Conservation (phyloP, 441 rosid genomes). For the Kokia cookei region DNA sequence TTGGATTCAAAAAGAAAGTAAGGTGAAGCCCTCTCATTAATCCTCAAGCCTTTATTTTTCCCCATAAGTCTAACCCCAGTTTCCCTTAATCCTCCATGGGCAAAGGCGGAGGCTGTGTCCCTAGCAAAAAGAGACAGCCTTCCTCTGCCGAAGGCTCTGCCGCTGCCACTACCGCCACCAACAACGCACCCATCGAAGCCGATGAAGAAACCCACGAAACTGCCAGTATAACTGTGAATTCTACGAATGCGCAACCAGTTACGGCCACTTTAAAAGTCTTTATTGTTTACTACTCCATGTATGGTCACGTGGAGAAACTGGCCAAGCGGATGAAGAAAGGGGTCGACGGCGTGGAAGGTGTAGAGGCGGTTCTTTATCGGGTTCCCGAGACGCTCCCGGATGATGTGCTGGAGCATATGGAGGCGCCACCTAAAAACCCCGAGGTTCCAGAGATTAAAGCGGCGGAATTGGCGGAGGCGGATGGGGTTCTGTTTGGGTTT, state of each 20-base stretch:
- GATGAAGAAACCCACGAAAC: slow-evolving; percentile 27
- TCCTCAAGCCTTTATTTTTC: not conserved
- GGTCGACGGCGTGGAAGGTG: slow-evolving; percentile 68
- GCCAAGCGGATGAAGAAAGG: slow-evolving; percentile 93
- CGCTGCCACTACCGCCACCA: slow-evolving; percentile 7
- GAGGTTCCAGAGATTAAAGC: slow-evolving; percentile 56
- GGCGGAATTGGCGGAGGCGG: slow-evolving; percentile 55
- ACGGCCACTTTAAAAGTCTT: slow-evolving; percentile 38
- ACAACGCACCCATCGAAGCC: slow-evolving; percentile 32
- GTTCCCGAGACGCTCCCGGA: slow-evolving; percentile 74
- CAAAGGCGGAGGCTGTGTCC: slow-evolving; percentile 95
- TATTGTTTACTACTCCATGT: slow-evolving; percentile 86
- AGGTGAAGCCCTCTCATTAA: not conserved
- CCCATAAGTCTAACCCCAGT: not conserved
- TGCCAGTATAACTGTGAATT: slow-evolving; percentile 5
- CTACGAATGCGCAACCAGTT: slow-evolving; percentile 8
- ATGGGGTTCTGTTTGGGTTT: slow-evolving; percentile 78
- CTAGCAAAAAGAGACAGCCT: slow-evolving; percentile 75
- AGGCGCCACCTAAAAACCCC: slow-evolving; percentile 55
- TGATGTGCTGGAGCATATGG: slow-evolving; percentile 67
- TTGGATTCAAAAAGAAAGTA: not conserved
- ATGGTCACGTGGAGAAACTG: slow-evolving; percentile 88
- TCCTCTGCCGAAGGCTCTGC: slow-evolving; percentile 28
- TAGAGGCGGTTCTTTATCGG: slow-evolving; percentile 55
- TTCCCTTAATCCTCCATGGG: slow-evolving; percentile 49